Evolutionary conservation across 176 grass and related monocot species (phyloP).

Genomic region (Carex scoparia): DNA sequence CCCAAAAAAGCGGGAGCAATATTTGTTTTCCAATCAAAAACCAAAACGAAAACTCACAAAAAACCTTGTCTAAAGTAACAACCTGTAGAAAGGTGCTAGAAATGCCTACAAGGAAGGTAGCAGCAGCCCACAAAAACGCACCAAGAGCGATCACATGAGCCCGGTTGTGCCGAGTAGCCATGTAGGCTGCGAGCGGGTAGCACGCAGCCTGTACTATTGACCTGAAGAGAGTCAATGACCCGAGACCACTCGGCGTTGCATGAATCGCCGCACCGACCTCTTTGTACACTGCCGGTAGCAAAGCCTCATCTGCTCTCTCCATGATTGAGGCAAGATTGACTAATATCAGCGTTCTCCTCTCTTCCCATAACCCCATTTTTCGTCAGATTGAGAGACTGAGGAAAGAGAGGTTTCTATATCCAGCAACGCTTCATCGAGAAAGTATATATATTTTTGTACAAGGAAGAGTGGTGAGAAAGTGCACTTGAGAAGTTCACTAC

Average conservation of each 20-base stretch:
- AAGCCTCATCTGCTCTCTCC: slow-evolving; percentile 50
- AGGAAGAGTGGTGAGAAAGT: background rate
- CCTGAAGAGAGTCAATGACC: slow-evolving; percentile 48
- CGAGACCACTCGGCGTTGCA: slow-evolving; percentile 36
- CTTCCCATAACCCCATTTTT: slow-evolving; percentile 16
- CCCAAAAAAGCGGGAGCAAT: too few species aligned
- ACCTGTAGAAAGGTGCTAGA: slow-evolving; percentile 39
- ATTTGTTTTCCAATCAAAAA: too few species aligned
- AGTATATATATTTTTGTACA: background rate
- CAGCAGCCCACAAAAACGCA: slow-evolving; percentile 49
- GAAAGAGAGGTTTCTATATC: background rate
- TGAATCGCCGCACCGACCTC: slow-evolving; percentile 44
- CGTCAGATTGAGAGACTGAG: background rate
- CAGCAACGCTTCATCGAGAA: slow-evolving; percentile 24
- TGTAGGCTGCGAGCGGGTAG: slow-evolving; percentile 45
- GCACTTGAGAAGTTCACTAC: background rate
- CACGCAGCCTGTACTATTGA: slow-evolving; percentile 40
- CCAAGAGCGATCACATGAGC: slow-evolving; percentile 39
- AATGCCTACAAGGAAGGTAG: slow-evolving; percentile 44
- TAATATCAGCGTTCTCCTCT: slow-evolving; percentile 34
- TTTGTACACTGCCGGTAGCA: slow-evolving; percentile 48
- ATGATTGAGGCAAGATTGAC: slow-evolving; percentile 47
- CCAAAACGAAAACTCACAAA: too few species aligned
- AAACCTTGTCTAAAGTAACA: too few species aligned
- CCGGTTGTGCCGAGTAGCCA: slow-evolving; percentile 37